phyloP scores from a whole-genome alignment of 352 stramenopile species.

The Pythium folliculosum region DNA sequence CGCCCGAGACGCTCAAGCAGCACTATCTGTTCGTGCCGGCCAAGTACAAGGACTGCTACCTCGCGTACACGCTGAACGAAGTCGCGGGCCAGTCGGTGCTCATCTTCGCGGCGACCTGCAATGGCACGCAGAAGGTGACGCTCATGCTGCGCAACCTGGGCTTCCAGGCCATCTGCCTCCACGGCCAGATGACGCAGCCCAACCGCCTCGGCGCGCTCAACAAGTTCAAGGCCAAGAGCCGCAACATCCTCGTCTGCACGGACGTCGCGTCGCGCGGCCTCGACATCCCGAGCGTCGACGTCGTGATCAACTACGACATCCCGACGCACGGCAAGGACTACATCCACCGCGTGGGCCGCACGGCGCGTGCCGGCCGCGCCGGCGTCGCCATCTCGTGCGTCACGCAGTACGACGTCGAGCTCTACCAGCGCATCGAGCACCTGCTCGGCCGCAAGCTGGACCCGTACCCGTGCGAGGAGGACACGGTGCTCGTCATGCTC shows the following conservation, averaged over 20 bases:
- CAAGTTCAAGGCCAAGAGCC: conserved; percentile 96
- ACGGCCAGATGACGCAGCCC: conserved; percentile 98
- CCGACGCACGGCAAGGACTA: conserved; percentile 99
- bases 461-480: conserved; percentile 88
- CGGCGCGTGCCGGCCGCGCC: conserved; percentile 93
- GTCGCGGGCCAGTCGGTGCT: conserved; percentile 96
- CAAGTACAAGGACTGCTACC: conserved; percentile 99
- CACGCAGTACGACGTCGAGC: conserved; percentile 98
- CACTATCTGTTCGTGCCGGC: conserved; percentile 99
- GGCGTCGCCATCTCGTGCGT: conserved; percentile 97
- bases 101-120: conserved; percentile 98
- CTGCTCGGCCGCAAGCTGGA: conserved; percentile 85
- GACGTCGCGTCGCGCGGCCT: conserved; percentile 92
- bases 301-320: conserved; percentile 99
- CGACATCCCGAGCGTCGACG: conserved; percentile 97
- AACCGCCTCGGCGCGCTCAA: conserved; percentile 97
- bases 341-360: conserved; percentile 98
- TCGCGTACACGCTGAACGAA: conserved; percentile 98
- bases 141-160: conserved; percentile 98
- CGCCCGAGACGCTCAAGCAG: conserved; percentile 97
- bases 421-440: conserved; percentile 97
- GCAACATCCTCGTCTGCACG: conserved; percentile 89
- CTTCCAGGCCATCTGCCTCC: conserved; percentile 97
- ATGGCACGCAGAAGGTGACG: conserved; percentile 95
- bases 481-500: conserved; percentile 96